Evolutionary conservation across 805 yeast species (phyloP).

Genomic region (Myxozyma monticola): DNA sequence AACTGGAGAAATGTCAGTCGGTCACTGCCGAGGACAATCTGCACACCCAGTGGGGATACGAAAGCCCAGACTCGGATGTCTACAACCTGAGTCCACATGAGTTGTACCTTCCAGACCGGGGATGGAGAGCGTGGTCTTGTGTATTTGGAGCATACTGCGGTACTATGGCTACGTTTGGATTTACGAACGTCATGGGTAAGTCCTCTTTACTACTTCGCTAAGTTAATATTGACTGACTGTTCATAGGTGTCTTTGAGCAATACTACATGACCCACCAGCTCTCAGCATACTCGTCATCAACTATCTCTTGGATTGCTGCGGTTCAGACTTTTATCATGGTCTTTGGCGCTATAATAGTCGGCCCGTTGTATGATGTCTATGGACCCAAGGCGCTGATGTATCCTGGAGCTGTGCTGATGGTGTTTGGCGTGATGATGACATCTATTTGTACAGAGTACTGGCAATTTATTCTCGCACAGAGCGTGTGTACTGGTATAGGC

Average conservation of each 20-base stretch:
- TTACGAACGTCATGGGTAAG: constrained; percentile 35
- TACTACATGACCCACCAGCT: constrained; percentile 34
- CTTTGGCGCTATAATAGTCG: constrained; percentile 33
- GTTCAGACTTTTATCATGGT: constrained; percentile 35
- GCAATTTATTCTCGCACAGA: constrained; percentile 56
- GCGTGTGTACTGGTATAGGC: constrained; percentile 51
- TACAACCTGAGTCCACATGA: constrained; percentile 14
- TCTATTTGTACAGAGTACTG: constrained; percentile 44
- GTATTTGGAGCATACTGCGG: constrained; percentile 58
- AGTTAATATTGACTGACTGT: neutral
- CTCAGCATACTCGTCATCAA: constrained; percentile 31
- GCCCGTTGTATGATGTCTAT: constrained; percentile 36
- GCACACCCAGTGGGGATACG: constrained; percentile 7
- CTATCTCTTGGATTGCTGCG: constrained; percentile 39
- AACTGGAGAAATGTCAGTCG: no score
- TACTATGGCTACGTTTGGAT: constrained; percentile 57
- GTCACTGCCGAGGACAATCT: no score
- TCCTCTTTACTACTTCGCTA: neutral
- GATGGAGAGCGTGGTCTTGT: constrained; percentile 49
- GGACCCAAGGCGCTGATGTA: constrained; percentile 32
- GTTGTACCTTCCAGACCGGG: constrained; percentile 10
- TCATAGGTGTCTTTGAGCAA: constrained; percentile 32
- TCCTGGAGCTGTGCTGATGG: constrained; percentile 31
- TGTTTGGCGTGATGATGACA: constrained; percentile 38
- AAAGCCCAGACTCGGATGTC: constrained; percentile 6